These are phyloP conservation scores for Hericium erinaceus DNA, from an alignment of 768 basidiomycete species.

Conservation along the genomic window DNA sequence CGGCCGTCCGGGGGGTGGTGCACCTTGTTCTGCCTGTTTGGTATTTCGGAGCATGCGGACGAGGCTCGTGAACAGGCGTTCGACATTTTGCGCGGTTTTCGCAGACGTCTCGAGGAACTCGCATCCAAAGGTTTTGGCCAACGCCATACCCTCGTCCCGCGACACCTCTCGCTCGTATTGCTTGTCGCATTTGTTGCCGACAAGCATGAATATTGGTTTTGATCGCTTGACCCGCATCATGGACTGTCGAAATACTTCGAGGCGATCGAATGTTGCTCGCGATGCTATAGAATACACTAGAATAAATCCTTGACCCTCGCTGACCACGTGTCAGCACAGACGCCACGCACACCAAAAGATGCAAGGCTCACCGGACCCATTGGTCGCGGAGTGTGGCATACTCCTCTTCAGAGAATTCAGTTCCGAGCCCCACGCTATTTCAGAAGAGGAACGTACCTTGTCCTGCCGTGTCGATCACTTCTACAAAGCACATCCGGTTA, in stretches of 20 bases:
- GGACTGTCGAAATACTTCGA: conserved; percentile 84
- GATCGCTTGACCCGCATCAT: conserved; percentile 84
- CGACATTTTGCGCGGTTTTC: conserved; percentile 89
- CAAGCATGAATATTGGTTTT: conserved; percentile 84
- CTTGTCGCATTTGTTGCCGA: conserved; percentile 95
- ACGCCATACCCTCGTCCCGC: conserved; percentile 74
- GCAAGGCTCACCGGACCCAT: conserved; percentile 77
- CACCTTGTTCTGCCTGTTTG: conserved; percentile 40
- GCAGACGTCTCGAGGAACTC: conserved; percentile 96
- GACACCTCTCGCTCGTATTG: conserved; percentile 86
- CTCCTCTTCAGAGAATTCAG: conserved; percentile 56
- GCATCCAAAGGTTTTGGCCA: conserved; percentile 82
- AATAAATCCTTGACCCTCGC: conserved; percentile 94
- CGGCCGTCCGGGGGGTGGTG: conserved; percentile 17
- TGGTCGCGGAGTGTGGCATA: conserved; percentile 95
- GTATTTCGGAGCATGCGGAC: conserved; percentile 77
- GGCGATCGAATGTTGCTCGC: conserved; percentile 83
- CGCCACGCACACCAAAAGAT: too few species aligned
- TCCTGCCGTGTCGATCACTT: conserved; percentile 95
- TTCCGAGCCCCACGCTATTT: too few species aligned
- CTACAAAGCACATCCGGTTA: conserved; percentile 90
- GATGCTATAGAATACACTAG: conserved; percentile 95
- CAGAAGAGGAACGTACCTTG: conserved; percentile 56
- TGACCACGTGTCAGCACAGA: too few species aligned
- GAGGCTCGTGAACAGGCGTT: conserved; percentile 79